Base-by-base conservation (phyloP, 371 early-diverging fungal genomes). In the Mucor racemosus region DNA sequence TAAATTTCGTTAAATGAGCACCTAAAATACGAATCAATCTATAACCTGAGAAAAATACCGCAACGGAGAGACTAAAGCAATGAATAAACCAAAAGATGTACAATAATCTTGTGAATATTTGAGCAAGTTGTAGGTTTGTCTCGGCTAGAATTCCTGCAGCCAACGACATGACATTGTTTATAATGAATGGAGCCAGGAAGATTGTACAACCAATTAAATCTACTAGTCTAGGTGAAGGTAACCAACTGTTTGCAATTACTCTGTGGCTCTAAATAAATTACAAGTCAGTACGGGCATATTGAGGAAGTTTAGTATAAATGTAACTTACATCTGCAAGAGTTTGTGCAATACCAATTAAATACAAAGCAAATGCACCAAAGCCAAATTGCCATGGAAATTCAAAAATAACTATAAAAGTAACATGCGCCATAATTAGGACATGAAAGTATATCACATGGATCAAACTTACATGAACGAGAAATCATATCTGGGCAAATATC, bases 61-160 rank as follows among this genome's bases (percentile, higher is more conserved):
- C 66, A 5, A 58, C 38, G 33, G 68, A 50, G 15, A 82, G 40
- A 19, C 69, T 55, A 8, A 64, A 67, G 36, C 76, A 73, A 50
- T 82, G 78, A 34, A 79, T 42, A 46, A 82, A 82, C 82, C 82
- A 82, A 62, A 79, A 75, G 5, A 78, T 70, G 35, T 82, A 82
- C 6, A 79, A 63, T 10, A 79, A 44, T 61, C 75, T 59, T 14
- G 75, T 72, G 42, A 82, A 75, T 0, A 70, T 59, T 26, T 71
- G 70, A 11, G 82, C 76, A 11, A 71, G 33, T 0, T 33, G 39
- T 26, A 78, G 14, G 41, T 82, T 57, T 19, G 42, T 50, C 4
- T 71, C 53, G 0, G 80, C 78, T 44, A 77, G 57, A 3, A 76
- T 78, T 17, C 82, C 82, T 44, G 82, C 75, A 5, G 73, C 60